Percentiles rank a stretch among this genome's conserved stretches.
These are phyloP conservation scores for Collybia mongolica DNA, from an alignment of 768 basidiomycete genomes.

Conservation along the genomic window DNA sequence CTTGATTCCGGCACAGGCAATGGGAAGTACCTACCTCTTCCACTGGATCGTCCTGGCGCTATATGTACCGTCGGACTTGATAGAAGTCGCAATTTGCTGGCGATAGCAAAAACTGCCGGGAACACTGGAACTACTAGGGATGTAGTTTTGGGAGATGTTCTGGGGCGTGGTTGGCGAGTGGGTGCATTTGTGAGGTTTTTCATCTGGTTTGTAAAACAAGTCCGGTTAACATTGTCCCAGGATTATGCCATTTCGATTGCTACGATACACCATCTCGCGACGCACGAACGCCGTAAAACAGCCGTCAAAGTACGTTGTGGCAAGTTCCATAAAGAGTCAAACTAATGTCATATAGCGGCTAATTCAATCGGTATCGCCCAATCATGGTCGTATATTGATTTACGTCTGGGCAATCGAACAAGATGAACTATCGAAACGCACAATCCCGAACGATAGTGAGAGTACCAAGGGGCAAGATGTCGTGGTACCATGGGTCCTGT, in stretches of 20 bases:
- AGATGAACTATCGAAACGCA: slow-evolving; percentile 78
- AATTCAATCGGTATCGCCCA: slow-evolving; percentile 60
- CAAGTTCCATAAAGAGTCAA: not conserved
- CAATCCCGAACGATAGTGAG: slow-evolving; percentile 40
- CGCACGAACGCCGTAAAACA: slow-evolving; percentile 63
- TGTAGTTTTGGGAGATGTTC: slow-evolving; percentile 78
- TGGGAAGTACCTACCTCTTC: slow-evolving; percentile 91
- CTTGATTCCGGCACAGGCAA: slow-evolving; percentile 97
- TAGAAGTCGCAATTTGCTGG: slow-evolving; percentile 75
- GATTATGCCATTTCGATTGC: slow-evolving; percentile 98
- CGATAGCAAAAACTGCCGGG: slow-evolving; percentile 69
- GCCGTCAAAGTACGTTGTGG: slow-evolving; percentile 67
- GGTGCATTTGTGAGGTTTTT: slow-evolving; percentile 67
- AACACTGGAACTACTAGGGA: slow-evolving; percentile 48
- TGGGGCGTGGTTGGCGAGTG: slow-evolving; percentile 71
- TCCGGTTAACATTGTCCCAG: slow-evolving; percentile 35
- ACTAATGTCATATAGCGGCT: slow-evolving; percentile 43
- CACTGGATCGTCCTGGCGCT: slow-evolving; percentile 54
- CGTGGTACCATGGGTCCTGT: slow-evolving; percentile 85
- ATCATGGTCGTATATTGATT: slow-evolving; percentile 78
- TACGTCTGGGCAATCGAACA: slow-evolving; percentile 99
- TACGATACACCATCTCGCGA: slow-evolving; percentile 94
- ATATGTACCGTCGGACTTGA: slow-evolving; percentile 84
- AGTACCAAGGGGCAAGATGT: slow-evolving; percentile 66
- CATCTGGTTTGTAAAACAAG: not conserved